Base-by-base conservation (phyloP, 371 early-diverging fungal genomes). In the Mortierella sp. region DNA sequence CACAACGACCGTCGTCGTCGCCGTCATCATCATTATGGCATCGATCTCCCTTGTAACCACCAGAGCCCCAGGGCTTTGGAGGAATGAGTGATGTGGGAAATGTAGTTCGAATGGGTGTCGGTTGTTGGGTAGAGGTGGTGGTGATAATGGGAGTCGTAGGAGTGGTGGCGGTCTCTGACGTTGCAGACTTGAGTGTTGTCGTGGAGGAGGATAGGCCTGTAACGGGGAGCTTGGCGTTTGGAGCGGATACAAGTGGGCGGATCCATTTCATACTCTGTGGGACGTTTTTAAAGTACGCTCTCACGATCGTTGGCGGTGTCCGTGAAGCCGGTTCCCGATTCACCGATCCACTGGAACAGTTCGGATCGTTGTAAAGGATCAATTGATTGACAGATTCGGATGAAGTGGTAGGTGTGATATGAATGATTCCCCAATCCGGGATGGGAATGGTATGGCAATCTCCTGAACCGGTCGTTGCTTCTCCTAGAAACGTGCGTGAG, bases 51-150 rank as follows among this genome's bases (percentile, higher is more conserved):
- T 30, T 56, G 1, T 19, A 26, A 1, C 51, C 6, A 7, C 48
- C 42, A 5, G 59, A 43, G 24, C 54, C 38, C 21, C 47, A 24
- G 5, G 68, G 68, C 16, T 61, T 54, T 24, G 68, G 68, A 7
- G 68, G 68, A 28, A 68, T 54, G 14, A 68, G 54, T 5, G 61
- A 51, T 13, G 39, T 45, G 0, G 68, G 68, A 52, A 68, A 61
- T 2, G 23, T 34, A 18, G 61, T 41, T 2, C 31, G 56, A 26
- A 64, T 51, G 8, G 56, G 64, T 0, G 64, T 56, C 6, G 64
- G 64, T 39, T 45, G 26, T 16, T 14, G 38, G 5, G 27, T 10
- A 4, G 47, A 26, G 5, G 41, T 39, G 12, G 60, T 28, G 3
- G 34, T 38, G 16, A 51, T 41, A 1, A 54, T 19, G 0, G 49